A percentile compares a stretch with the other conserved stretches of the same genome.
Evolutionary conservation across 495 filamentous ascomycete species (phyloP).

Genomic region (Trichocladium antarcticum): DNA sequence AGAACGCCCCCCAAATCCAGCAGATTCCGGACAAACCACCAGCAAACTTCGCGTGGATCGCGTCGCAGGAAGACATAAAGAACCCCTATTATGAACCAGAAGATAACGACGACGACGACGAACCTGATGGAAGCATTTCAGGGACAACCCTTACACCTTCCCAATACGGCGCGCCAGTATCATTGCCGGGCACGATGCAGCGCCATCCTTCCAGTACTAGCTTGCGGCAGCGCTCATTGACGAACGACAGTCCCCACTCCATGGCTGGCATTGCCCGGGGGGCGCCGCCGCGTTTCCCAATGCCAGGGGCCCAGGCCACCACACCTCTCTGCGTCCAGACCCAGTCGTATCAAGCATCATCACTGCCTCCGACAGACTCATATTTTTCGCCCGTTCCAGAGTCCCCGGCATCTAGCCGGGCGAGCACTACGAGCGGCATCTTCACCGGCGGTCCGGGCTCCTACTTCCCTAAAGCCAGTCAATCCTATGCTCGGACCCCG

Average conservation of each 20-base stretch:
- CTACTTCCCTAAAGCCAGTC: conserved; percentile 65
- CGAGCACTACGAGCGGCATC: conserved; percentile 48
- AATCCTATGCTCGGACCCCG: conserved; percentile 47
- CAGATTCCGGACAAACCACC: conserved; percentile 29
- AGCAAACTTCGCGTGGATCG: conserved; percentile 70
- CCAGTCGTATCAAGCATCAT: conserved; percentile 35
- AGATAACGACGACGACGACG: conserved; percentile 66
- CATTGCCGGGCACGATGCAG: conserved; percentile 42
- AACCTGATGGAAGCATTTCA: conserved; percentile 20
- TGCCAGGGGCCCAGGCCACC: conserved; percentile 37
- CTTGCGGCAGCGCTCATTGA: conserved; percentile 69
- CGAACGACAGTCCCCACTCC: conserved; percentile 53
- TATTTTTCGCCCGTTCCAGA: conserved; percentile 88
- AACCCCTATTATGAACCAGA: conserved; percentile 76
- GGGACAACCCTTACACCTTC: conserved; percentile 10
- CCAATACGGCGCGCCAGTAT: conserved; percentile 10
- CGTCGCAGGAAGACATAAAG: conserved; percentile 47
- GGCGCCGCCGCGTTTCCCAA: conserved; percentile 58
- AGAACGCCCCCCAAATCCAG: conserved; percentile 30
- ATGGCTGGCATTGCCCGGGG: conserved; percentile 37
- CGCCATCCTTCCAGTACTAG: conserved; percentile 74
- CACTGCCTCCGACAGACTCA: conserved; percentile 49
- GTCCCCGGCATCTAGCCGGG: conserved; percentile 71
- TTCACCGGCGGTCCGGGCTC: conserved; percentile 56
- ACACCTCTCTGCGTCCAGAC: conserved; percentile 64